Conservation (phyloP, 2,329 filamentous ascomycete species). For the Pseudocercospora eumusae region DNA sequence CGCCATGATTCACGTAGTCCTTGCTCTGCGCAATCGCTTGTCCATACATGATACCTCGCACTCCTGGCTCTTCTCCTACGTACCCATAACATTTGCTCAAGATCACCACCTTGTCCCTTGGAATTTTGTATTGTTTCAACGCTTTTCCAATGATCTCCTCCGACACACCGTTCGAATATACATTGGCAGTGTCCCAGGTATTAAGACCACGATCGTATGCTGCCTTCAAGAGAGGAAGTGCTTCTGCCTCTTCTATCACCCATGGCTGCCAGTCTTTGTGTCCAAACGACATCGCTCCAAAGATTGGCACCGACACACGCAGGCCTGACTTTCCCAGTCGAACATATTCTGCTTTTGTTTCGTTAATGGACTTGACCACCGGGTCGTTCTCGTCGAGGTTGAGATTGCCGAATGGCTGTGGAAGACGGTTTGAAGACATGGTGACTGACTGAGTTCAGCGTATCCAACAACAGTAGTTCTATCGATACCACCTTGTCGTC, state of each 20-base stretch:
- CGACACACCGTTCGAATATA: constrained; percentile 63
- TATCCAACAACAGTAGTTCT: neutral
- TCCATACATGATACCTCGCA: constrained; percentile 17
- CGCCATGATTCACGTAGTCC: constrained; percentile 51
- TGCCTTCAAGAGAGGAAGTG: constrained; percentile 62
- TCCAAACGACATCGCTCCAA: constrained; percentile 58
- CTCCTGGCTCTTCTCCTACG: constrained; percentile 41
- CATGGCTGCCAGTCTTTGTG: constrained; percentile 47
- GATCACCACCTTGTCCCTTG: constrained; percentile 65
- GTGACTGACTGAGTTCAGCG: neutral
- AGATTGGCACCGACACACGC: constrained; percentile 58
- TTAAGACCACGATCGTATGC: constrained; percentile 66
- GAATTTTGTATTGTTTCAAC: constrained; percentile 65
- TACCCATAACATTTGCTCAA: constrained; percentile 64
- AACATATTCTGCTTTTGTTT: constrained; percentile 48
- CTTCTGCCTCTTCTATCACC: constrained; percentile 36
- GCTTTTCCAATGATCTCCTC: constrained; percentile 69
- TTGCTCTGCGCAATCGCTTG: constrained; percentile 17
- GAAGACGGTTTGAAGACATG: constrained; percentile 5
- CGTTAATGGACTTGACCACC: constrained; percentile 17
- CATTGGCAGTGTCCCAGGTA: constrained; percentile 60
- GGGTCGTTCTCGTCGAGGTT: constrained; percentile 19
- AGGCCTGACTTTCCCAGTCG: constrained; percentile 58
- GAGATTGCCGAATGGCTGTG: constrained; percentile 10
- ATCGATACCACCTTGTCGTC: neutral